Evolutionary conservation across 2,329 filamentous ascomycete genomes (phyloP).

Genomic region (Daldinia sp.): DNA sequence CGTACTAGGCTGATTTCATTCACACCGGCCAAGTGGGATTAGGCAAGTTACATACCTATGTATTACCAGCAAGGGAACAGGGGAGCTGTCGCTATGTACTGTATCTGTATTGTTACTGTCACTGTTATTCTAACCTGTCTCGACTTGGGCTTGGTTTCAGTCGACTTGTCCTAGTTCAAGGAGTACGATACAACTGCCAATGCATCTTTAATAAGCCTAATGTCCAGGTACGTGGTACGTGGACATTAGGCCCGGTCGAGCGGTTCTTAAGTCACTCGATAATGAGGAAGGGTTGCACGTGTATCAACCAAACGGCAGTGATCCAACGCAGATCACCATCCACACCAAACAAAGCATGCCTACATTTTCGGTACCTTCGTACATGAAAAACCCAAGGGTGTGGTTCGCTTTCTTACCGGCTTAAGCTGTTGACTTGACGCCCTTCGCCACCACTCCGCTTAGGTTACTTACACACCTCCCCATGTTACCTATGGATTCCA

Average conservation of each 20-base stretch:
- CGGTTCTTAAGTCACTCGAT: slow-evolving; percentile 15
- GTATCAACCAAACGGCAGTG: slow-evolving; percentile 15
- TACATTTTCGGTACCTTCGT: neutral
- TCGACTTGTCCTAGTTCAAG: slow-evolving; percentile 18
- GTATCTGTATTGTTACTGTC: too few relatives aligned
- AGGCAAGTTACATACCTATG: too few relatives aligned
- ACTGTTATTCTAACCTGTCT: neutral
- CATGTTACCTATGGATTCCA: slow-evolving; percentile 1
- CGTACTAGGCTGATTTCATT: slow-evolving; percentile 1
- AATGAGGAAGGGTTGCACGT: slow-evolving; percentile 14
- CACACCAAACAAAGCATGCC: neutral
- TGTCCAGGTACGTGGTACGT: slow-evolving; percentile 22
- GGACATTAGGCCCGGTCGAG: neutral
- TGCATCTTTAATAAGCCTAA: slow-evolving; percentile 3
- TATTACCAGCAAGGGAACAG: neutral
- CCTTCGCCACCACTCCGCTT: slow-evolving; percentile 26
- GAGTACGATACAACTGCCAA: slow-evolving; percentile 4
- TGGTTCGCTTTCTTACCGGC: slow-evolving; percentile 33
- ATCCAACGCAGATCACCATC: slow-evolving; percentile 11
- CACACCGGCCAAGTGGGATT: slow-evolving; percentile 29
- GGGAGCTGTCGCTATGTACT: slow-evolving; percentile 3
- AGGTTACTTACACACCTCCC: neutral
- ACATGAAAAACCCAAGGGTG: slow-evolving; percentile 21
- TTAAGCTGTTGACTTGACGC: slow-evolving; percentile 10
- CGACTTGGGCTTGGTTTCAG: slow-evolving; percentile 22